These are phyloP conservation scores for Russula griseocarnosa DNA, from an alignment of 768 basidiomycete genomes.

Conservation along the genomic window DNA sequence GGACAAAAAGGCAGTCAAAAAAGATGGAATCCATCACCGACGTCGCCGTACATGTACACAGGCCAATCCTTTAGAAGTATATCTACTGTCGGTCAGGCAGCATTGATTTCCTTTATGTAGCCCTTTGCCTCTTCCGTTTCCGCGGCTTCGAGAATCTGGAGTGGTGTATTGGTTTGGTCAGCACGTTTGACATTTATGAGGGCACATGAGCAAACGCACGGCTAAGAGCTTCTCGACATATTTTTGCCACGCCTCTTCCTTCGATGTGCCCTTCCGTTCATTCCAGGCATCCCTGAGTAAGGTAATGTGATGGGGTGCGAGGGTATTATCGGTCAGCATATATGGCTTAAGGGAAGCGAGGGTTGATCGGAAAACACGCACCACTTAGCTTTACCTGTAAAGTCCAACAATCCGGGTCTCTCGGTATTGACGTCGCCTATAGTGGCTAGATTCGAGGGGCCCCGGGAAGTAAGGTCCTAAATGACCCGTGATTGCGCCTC, in stretches of 20 bases:
- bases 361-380: conserved; percentile 35
- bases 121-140: conserved; percentile 52
- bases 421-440: conserved; percentile 64
- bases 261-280: conserved; percentile 59
- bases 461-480: background rate
- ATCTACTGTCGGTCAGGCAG: conserved; percentile 34
- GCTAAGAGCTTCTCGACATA: conserved; percentile 75
- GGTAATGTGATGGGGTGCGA: background rate
- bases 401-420: conserved; percentile 77
- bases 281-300: conserved; percentile 81
- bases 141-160: conserved; percentile 54
- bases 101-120: conserved; percentile 57
- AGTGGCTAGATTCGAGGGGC: conserved; percentile 46
- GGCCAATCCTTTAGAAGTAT: background rate
- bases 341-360: conserved; percentile 15
- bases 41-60: background rate
- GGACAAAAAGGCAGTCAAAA: background rate
- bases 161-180: conserved; percentile 21
- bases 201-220: conserved; percentile 41
- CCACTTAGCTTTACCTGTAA: conserved; percentile 90
- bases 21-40: background rate
- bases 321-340: background rate
- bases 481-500: conserved; percentile 16
- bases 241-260: conserved; percentile 64
- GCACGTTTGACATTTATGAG: conserved; percentile 11